A percentile compares a stretch with the other conserved stretches of the same genome.
phyloP scores from a whole-genome alignment of 352 stramenopile species.

The Phytophthora rubi region DNA sequence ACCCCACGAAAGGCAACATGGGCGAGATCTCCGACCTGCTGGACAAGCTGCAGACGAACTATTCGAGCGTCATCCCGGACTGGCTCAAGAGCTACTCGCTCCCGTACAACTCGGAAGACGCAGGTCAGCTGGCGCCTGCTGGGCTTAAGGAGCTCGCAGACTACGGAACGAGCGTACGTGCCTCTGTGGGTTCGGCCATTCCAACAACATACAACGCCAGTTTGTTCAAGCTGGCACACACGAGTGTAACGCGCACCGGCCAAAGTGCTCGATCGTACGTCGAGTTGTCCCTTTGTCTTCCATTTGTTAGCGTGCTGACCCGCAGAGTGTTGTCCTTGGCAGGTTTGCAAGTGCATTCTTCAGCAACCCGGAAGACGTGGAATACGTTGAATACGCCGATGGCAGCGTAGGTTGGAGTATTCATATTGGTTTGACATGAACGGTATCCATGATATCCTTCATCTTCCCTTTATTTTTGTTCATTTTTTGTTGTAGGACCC shows the following conservation, averaged over 20 bases:
- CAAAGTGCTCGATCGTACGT: slow-evolving; percentile 58
- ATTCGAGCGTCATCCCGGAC: slow-evolving; percentile 38
- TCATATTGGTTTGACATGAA: neutral
- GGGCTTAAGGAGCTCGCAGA: slow-evolving; percentile 44
- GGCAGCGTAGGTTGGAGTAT: slow-evolving; percentile 30
- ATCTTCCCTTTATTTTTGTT: neutral
- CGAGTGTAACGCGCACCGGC: slow-evolving; percentile 52
- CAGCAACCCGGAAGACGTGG: slow-evolving; percentile 55
- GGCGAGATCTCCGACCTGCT: slow-evolving; percentile 54
- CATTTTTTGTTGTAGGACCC: slow-evolving; percentile 39
- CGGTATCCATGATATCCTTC: neutral
- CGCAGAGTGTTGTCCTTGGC: neutral
- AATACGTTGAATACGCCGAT: slow-evolving; percentile 58
- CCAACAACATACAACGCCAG: slow-evolving; percentile 40
- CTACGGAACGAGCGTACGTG: slow-evolving; percentile 45
- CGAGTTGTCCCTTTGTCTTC: neutral
- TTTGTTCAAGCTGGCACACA: slow-evolving; percentile 63
- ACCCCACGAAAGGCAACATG: slow-evolving; percentile 57
- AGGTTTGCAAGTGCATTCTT: slow-evolving; percentile 74
- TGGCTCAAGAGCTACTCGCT: slow-evolving; percentile 75
- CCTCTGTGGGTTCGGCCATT: slow-evolving; percentile 12
- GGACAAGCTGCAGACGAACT: slow-evolving; percentile 48
- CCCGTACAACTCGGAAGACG: slow-evolving; percentile 54
- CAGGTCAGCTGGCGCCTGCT: slow-evolving; percentile 41
- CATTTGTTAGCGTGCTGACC: neutral